A percentile compares a stretch with the other conserved stretches of the same genome.
phyloP scores from a whole-genome alignment of 1,139 yeast genomes.

The Lodderomyces beijingensis region DNA sequence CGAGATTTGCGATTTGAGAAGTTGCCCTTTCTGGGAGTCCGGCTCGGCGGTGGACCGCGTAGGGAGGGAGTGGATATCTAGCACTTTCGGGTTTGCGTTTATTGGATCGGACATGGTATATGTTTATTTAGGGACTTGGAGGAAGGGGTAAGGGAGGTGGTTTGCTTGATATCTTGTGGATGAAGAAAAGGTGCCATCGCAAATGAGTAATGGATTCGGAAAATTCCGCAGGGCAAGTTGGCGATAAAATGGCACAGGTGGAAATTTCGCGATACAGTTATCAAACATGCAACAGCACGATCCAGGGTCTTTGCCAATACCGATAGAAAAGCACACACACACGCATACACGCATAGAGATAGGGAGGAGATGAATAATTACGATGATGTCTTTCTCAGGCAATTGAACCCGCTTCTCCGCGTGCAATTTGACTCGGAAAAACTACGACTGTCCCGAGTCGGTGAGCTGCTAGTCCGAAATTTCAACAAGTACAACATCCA shows the following conservation, averaged over 20 bases:
- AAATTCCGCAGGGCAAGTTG: too few relatives aligned
- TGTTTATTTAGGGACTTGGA: too few relatives aligned
- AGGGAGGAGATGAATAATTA: conserved; percentile 34
- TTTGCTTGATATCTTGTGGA: too few relatives aligned
- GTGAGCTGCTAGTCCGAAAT: conserved; percentile 1
- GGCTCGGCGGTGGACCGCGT: conserved; percentile 43
- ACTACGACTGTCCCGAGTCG: neutral
- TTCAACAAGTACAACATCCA: conserved; percentile 19
- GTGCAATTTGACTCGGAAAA: conserved; percentile 13
- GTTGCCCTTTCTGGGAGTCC: conserved; percentile 1
- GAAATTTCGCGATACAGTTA: too few relatives aligned
- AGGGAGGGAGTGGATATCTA: conserved; percentile 75
- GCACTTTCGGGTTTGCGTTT: conserved; percentile 86
- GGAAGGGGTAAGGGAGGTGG: too few relatives aligned
- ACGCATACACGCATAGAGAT: too few relatives aligned
- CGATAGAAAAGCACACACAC: too few relatives aligned
- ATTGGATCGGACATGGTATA: conserved; percentile 79
- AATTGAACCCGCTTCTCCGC: conserved; percentile 31
- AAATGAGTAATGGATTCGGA: too few relatives aligned
- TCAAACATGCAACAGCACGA: too few relatives aligned
- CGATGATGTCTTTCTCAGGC: conserved; percentile 23
- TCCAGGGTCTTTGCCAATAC: too few relatives aligned
- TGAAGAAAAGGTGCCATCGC: too few relatives aligned
- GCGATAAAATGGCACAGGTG: too few relatives aligned
- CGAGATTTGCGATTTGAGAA: conserved; percentile 3